Base-by-base conservation (phyloP, 768 basidiomycete genomes). In the Piloderma croceum region DNA sequence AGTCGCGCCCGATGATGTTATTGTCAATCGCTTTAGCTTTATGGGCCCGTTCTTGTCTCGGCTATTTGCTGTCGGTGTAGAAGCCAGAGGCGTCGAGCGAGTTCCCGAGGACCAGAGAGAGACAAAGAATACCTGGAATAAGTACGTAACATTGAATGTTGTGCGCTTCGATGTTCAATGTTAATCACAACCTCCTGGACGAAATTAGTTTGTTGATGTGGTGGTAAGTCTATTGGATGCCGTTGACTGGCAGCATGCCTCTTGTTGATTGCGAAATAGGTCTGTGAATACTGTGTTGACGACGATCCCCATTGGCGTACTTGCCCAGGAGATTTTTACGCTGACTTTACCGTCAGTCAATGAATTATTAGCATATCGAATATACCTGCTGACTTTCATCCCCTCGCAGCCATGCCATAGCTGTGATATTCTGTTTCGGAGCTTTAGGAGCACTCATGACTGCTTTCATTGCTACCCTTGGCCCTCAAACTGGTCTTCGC, bases 51-150 rank as follows among this genome's bases (percentile, higher is more conserved):
- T 64, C 29, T 51, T 70, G 18, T 50, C 56, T 32, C 65, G 52
- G 49, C 56, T 74, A 10, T 74, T 75, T 50, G 56, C 61, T 12
- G 68, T 58, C 38, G 74, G 73, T 34, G 70, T 77, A 15, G 76
- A 77, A 52, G 73, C 73, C 4, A 58, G 71, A 53, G 76, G 76
- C 15, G 69, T 77, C 5, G 76, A 76, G 45, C 69, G 75, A 10
- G 69, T 77, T 0, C 71, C 70, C 12, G 76, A 77, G 50, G 54
- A 68, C 42, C 65, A 74, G 54, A 49, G 71, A 44, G 65, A 68
- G 38, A 56, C 45, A 1, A 70, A 69, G 42, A 66, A 71, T 42
- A 48, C 61, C 11, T 70, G 69, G 65, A 71, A 70, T 50, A 68
- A 69, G 67, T 66, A 36, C 33, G 63, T 60, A 11, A 13, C 45